Conservation (phyloP, 768 basidiomycete species). For the Termitomyces sp. region DNA sequence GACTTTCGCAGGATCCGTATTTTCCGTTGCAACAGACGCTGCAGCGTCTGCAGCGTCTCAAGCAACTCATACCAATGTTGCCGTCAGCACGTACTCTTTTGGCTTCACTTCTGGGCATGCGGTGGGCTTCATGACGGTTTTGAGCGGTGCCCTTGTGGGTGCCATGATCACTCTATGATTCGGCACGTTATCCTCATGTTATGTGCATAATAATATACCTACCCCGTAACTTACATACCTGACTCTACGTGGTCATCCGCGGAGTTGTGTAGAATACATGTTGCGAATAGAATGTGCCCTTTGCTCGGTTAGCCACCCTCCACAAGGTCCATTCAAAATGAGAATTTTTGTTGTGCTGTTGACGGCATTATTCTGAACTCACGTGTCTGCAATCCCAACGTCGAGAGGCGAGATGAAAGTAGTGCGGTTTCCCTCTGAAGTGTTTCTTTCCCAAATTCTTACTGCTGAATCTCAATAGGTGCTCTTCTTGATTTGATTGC, state of each 20-base stretch:
- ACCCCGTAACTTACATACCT: neutral
- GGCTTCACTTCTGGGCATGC: slow-evolving; percentile 24
- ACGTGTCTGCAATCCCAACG: slow-evolving; percentile 1
- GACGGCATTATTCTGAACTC: slow-evolving; percentile 10
- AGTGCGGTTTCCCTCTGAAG: slow-evolving; percentile 1
- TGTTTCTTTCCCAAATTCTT: neutral
- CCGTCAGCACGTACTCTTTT: slow-evolving; percentile 18
- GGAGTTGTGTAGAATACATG: neutral
- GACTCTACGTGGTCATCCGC: neutral
- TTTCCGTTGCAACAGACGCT: slow-evolving; percentile 42
- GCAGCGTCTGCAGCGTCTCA: slow-evolving; percentile 21
- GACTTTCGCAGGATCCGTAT: slow-evolving; percentile 48
- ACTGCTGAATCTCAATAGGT: neutral
- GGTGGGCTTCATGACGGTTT: slow-evolving; percentile 29
- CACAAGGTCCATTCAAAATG: slow-evolving; percentile 1
- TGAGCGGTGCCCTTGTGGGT: slow-evolving; percentile 35
- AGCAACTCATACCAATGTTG: slow-evolving; percentile 19
- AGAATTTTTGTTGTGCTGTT: slow-evolving; percentile 13
- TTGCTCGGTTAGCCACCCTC: slow-evolving; percentile 15
- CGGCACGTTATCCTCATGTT: neutral
- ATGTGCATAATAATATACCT: neutral
- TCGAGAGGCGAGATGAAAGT: slow-evolving; percentile 8
- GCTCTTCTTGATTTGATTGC: slow-evolving; percentile 11
- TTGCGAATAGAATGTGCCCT: neutral
- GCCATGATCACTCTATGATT: slow-evolving; percentile 32